Evolutionary conservation across 108 stramenopile species (phyloP).

Genomic region (Nitzschia sp.): DNA sequence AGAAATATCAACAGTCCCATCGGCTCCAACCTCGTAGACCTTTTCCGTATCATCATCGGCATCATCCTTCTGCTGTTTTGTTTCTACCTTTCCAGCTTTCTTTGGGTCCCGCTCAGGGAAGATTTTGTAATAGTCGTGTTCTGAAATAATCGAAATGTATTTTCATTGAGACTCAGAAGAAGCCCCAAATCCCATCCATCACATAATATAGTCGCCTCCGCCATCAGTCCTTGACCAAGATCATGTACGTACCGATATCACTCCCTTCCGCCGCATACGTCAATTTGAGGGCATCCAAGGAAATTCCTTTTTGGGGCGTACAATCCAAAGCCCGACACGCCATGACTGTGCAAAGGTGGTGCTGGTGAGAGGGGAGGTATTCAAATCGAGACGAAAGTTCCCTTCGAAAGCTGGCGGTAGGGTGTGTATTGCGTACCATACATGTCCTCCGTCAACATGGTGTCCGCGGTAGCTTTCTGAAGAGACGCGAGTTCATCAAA

Average conservation of each 20-base stretch:
- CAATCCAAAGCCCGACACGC: slow-evolving; percentile 45
- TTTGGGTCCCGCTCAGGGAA: slow-evolving; percentile 26
- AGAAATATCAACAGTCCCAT: slow-evolving; percentile 29
- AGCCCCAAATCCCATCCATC: not conserved
- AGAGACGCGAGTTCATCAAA: slow-evolving; percentile 37
- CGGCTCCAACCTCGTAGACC: slow-evolving; percentile 26
- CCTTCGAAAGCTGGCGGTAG: too few species aligned
- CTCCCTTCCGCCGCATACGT: slow-evolving; percentile 54
- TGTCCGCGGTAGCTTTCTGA: slow-evolving; percentile 40
- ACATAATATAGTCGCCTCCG: too few species aligned
- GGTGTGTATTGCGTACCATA: too few species aligned
- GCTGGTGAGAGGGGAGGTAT: too few species aligned
- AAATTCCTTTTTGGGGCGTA: slow-evolving; percentile 38
- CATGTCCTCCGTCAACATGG: slow-evolving; percentile 34
- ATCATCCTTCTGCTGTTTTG: not conserved
- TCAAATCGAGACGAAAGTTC: too few species aligned
- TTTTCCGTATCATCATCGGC: slow-evolving; percentile 12
- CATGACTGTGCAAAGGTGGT: too few species aligned
- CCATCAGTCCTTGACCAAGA: too few species aligned
- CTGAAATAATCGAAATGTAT: slow-evolving; percentile 8
- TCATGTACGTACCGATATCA: slow-evolving; percentile 27
- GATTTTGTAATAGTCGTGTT: slow-evolving; percentile 41
- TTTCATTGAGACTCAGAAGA: not conserved
- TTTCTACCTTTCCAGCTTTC: not conserved
- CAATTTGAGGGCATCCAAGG: slow-evolving; percentile 43